Percentiles rank a stretch among this genome's conserved stretches.
These are phyloP conservation scores for Kodamaea kakaduensis DNA, from an alignment of 805 yeast genomes.

Conservation along the genomic window DNA sequence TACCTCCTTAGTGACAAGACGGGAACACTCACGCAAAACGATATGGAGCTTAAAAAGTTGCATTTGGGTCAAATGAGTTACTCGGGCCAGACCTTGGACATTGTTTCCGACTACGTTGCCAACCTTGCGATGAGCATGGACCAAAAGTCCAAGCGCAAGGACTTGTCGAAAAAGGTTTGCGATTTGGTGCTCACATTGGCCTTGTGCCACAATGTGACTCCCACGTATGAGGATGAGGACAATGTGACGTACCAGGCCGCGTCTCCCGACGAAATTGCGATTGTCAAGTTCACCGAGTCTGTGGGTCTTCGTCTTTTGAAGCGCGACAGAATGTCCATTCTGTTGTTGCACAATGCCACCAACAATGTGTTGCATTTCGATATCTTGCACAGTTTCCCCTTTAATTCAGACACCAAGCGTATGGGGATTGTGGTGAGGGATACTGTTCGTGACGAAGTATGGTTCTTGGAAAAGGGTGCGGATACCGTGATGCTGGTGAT, in stretches of 20 bases:
- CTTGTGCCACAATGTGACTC: slow-evolving; percentile 96
- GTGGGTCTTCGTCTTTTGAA: slow-evolving; percentile 79
- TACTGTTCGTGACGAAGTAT: slow-evolving; percentile 57
- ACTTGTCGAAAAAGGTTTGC: slow-evolving; percentile 68
- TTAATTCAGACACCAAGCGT: slow-evolving; percentile 90
- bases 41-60: slow-evolving; percentile 91
- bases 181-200: slow-evolving; percentile 82
- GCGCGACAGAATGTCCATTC: slow-evolving; percentile 76
- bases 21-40: slow-evolving; percentile 96
- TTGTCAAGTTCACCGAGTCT: slow-evolving; percentile 82
- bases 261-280: slow-evolving; percentile 97
- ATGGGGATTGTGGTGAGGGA: slow-evolving; percentile 89
- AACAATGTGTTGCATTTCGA: slow-evolving; percentile 53
- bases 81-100: slow-evolving; percentile 88
- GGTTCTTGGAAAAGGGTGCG: slow-evolving; percentile 94
- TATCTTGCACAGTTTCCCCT: slow-evolving; percentile 83
- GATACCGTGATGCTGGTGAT: slow-evolving; percentile 87
- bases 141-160: slow-evolving; percentile 46
- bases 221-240: slow-evolving; percentile 67
- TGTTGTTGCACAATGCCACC: slow-evolving; percentile 60
- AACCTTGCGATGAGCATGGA: slow-evolving; percentile 21
- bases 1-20: slow-evolving; percentile 91
- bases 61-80: slow-evolving; percentile 92
- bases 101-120: slow-evolving; percentile 67
- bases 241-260: slow-evolving; percentile 84